Conservation (phyloP, 306 rosid genomes). For the Corylus americana region DNA sequence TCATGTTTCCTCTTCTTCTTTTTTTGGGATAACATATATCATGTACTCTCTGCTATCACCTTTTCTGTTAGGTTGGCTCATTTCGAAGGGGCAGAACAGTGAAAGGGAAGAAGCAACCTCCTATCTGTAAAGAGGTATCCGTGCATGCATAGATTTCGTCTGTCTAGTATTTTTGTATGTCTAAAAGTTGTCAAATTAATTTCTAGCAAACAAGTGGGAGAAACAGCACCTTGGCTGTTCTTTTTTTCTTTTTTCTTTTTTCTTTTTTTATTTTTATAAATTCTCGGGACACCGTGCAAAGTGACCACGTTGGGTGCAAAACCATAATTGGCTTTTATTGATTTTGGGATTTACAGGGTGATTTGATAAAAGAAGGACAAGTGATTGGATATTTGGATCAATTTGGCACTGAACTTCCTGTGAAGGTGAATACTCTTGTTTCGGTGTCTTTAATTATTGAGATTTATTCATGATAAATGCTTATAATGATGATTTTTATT, state of each 20-base stretch:
- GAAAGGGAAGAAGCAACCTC: conserved; percentile 87
- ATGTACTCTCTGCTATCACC: conserved; percentile 20
- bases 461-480: conserved; percentile 14
- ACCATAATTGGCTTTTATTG: conserved; percentile 21
- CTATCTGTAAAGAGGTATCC: conserved; percentile 81
- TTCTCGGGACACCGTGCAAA: no score
- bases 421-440: conserved; percentile 59
- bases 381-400: conserved; percentile 90
- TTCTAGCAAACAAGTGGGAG: not conserved
- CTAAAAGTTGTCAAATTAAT: not conserved
- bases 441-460: conserved; percentile 18
- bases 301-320: not conserved
- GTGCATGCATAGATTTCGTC: conserved; percentile 22
- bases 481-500: conserved; percentile 38
- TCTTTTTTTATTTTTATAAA: no score
- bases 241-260: no score
- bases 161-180: conserved; percentile 1
- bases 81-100: conserved; percentile 80
- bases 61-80: conserved; percentile 67
- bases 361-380: conserved; percentile 84
- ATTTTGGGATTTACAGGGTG: conserved; percentile 62
- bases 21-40: not conserved
- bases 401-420: conserved; percentile 81
- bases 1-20: not conserved
- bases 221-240: not conserved